Base-by-base conservation (phyloP, 306 rosid species). In the Gillenia trifoliata region DNA sequence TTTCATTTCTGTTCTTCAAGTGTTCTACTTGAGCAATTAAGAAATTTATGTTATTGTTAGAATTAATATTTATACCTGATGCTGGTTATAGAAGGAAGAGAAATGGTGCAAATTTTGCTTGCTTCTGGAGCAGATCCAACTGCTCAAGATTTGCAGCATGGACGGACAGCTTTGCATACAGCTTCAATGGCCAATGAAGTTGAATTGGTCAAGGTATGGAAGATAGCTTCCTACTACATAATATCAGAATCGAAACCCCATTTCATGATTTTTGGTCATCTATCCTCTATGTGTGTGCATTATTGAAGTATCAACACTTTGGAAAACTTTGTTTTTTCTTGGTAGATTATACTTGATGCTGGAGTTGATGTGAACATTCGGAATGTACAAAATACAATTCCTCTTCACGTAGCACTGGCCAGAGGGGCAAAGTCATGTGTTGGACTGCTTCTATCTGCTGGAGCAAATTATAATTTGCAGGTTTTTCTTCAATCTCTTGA, bases 361-460 rank as follows among this genome's bases (percentile, higher is more conserved):
- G 96, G 97, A 57, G 95, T 94, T 66, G 88, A 87, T 87, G 99
- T 92, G 83, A 92, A 94, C 89, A 90, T 90, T 69, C 87, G 89
- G 72, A 92, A 90, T 87, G 89, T 85, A 81, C 96, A 92, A 85
- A 92, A 92, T 83, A 92, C 92, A 71, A 88, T 92, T 81, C 99
- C 99, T 68, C 96, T 94, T 77, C 99, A 94, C 72, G 90, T 94
- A 71, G 96, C 99, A 34, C 78, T 94, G 81, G 97, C 97, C 83
- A 87, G 97, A 88, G 99, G 99, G 64, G 96, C 99, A 34, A 94
- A 92, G 86, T 86, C 93, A 77, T 92, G 97, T 77, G 86, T 92
- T 79, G 89, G 95, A 75, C 86, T 94, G 88, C 99, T 94, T 83
- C 87, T 94, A 29, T 81, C 89, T 73, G 84, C 93, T 70, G 99